phyloP scores from a whole-genome alignment of 306 rosid genomes.

The Psophocarpus tetragonolobus region DNA sequence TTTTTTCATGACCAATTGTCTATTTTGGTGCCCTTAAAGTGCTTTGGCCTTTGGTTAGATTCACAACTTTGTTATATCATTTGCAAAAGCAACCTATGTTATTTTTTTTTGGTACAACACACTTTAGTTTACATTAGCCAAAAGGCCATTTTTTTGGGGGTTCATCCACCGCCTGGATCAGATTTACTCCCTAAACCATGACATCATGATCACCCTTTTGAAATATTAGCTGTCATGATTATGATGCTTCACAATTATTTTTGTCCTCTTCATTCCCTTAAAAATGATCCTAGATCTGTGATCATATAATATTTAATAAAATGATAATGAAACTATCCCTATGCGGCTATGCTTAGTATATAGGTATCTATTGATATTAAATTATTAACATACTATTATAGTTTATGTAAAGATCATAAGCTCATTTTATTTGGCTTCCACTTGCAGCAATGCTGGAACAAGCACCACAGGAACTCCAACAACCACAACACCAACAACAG shows the following conservation, averaged over 20 bases:
- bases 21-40: neutral
- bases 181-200: constrained; percentile 10
- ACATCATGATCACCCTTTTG: constrained; percentile 7
- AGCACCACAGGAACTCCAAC: constrained; percentile 40
- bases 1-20: neutral
- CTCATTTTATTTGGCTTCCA: constrained; percentile 14
- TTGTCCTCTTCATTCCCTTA: constrained; percentile 29
- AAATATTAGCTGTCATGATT: constrained; percentile 44
- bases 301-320: neutral
- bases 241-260: constrained; percentile 21
- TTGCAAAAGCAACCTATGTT: neutral
- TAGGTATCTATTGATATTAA: neutral
- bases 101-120: neutral
- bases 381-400: neutral
- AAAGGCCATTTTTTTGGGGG: constrained; percentile 33
- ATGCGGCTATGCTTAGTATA: neutral
- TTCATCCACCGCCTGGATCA: constrained; percentile 25
- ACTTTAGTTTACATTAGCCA: constrained; percentile 18
- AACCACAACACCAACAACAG: constrained; percentile 26
- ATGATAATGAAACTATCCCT: neutral
- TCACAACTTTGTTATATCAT: constrained; percentile 5
- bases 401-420: neutral
- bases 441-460: constrained; percentile 65
- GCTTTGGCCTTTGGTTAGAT: neutral
- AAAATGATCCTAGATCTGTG: constrained; percentile 40